Conservation (phyloP, 2,329 filamentous ascomycete genomes). For the Aspergillus sp. region DNA sequence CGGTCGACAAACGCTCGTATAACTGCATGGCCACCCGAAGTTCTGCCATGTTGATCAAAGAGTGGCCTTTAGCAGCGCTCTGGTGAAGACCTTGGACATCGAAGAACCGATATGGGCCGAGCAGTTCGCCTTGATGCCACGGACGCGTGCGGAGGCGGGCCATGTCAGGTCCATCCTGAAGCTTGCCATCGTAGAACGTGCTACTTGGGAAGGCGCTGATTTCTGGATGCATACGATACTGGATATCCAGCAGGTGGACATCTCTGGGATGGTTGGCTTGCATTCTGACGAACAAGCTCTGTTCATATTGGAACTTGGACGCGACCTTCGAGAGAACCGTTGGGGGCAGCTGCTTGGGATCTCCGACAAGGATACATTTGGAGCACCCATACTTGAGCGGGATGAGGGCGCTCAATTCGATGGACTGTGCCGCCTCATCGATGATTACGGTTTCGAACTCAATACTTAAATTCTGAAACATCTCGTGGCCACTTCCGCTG, state of each 20-base stretch:
- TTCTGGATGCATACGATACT: constrained; percentile 98
- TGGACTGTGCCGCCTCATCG: constrained; percentile 96
- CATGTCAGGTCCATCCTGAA: constrained; percentile 86
- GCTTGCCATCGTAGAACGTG: constrained; percentile 86
- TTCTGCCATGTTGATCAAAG: constrained; percentile 84
- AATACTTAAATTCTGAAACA: constrained; percentile 90
- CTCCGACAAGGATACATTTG: constrained; percentile 95
- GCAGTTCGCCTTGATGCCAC: constrained; percentile 79
- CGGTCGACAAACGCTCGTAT: constrained; percentile 73
- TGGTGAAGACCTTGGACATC: constrained; percentile 88
- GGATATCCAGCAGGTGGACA: constrained; percentile 91
- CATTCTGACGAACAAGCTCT: constrained; percentile 98
- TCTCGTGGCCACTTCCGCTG: constrained; percentile 93
- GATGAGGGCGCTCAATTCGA: constrained; percentile 93
- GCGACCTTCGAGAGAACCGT: constrained; percentile 94
- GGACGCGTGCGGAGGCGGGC: constrained; percentile 68
- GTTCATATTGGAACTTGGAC: constrained; percentile 89
- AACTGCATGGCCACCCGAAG: constrained; percentile 81
- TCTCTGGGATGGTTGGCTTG: constrained; percentile 85
- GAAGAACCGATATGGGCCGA: constrained; percentile 95
- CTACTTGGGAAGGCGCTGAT: constrained; percentile 88
- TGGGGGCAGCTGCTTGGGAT: constrained; percentile 94
- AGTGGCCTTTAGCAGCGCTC: constrained; percentile 78
- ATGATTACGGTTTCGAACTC: constrained; percentile 99
- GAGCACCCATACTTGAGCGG: constrained; percentile 95